These are phyloP conservation scores for Pascua guehoae DNA, from an alignment of 1,284 basidiomycete species.

Conservation along the genomic window DNA sequence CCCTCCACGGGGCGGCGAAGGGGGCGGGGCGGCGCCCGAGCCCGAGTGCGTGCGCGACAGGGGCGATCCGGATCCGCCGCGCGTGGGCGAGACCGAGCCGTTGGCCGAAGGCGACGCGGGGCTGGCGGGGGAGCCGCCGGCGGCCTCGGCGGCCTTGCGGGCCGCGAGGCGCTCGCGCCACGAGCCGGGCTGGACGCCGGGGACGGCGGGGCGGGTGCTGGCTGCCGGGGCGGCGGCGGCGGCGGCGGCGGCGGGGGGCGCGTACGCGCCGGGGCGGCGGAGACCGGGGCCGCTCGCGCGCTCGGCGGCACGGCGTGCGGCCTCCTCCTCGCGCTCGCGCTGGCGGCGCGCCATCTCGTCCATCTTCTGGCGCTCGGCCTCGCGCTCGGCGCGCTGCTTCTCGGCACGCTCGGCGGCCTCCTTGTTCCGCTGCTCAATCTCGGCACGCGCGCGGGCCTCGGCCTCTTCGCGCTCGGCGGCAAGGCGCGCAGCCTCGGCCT, in stretches of 20 bases:
- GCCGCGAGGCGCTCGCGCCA: conserved; percentile 37
- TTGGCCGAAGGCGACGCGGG: too few species aligned
- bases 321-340: conserved; percentile 75
- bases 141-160: conserved; percentile 18
- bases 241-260: conserved; percentile 29
- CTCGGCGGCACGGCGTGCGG: conserved; percentile 56
- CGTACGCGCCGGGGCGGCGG: conserved; percentile 14
- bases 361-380: conserved; percentile 63
- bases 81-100: too few species aligned
- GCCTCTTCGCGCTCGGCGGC: conserved; percentile 35
- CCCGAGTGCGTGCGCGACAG: too few species aligned
- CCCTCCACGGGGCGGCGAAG: too few species aligned
- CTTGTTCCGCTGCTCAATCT: conserved; percentile 56
- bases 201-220: conserved; percentile 36
- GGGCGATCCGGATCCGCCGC: too few species aligned
- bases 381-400: conserved; percentile 51
- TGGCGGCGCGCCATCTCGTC: conserved; percentile 61
- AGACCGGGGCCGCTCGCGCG: conserved; percentile 28
- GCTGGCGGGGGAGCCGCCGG: conserved; percentile 10
- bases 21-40: too few species aligned
- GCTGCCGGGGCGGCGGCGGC: conserved; percentile 25
- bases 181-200: conserved; percentile 25
- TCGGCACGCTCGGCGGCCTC: conserved; percentile 32
- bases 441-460: conserved; percentile 33
- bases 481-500: conserved; percentile 39